Evolutionary conservation across 2,329 filamentous ascomycete species (phyloP), one percentile per base, ranked within the genome.

Genomic region (Fusarium euwallaceae): DNA sequence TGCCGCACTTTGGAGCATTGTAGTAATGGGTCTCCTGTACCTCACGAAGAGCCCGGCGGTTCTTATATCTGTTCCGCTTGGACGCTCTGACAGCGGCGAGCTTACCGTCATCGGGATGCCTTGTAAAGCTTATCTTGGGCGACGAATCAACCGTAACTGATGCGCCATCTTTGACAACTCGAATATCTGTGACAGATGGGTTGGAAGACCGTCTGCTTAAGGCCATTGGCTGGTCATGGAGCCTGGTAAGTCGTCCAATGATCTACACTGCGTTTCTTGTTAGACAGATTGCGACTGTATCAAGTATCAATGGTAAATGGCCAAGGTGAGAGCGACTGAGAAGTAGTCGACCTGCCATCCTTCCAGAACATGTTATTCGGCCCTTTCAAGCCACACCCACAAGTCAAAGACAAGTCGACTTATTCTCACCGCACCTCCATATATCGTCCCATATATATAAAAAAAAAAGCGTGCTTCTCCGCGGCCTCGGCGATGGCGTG

Each of bases 401-500:
- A 55, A 32, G 51, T 20, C 27, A 20, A 16, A 32, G 27, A 55
- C 51, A 16, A 55, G 17, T 55, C 17, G 11, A 55, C n/a, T 32
- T 34, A 5, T n/a, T 3, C 45, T 29, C 10, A 32, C 27, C 51
- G 11, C 17, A 32, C 11, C 27, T 20, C 36, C 56, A 39, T 27
- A 41, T n/a, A 37, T 37, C 32, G 22, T 37, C 22, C 56, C 34
- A 60, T 60, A 60, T n/a, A 27, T n/a, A 27, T 36, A 39, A 16
- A 59, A n/a, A 27, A 39, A 59, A 27, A 27, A 27, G 1, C 2
- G 22, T 27, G 34, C 16, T 39, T 39, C 17, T 60, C 36, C 56
- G 34, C n/a, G 29, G 58, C n/a, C n/a, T 14, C 16, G 12, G 63
- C 73, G 48, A 75, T 75, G 72, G 73, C 73, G 73, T 75, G 73